These are phyloP conservation scores for Arthrobotrys sphaeroides DNA, from an alignment of 2,329 filamentous ascomycete genomes.

Conservation along the genomic window DNA sequence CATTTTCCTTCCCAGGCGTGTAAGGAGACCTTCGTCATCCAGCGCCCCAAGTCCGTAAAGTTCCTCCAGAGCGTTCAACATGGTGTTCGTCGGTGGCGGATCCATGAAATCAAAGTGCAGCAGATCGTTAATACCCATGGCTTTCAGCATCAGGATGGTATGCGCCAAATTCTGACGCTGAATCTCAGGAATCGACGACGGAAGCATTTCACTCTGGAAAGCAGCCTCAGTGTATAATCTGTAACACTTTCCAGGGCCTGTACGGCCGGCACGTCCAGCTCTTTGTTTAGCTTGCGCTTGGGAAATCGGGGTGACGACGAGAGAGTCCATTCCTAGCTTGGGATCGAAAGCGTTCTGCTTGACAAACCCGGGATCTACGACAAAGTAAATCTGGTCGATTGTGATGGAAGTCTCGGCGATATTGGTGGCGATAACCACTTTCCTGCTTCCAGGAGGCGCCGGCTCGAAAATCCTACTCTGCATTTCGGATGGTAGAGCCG, in stretches of 20 bases:
- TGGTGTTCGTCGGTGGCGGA: slow-evolving; percentile 94
- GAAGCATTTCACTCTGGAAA: slow-evolving; percentile 95
- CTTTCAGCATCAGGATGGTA: slow-evolving; percentile 97
- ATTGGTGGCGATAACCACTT: slow-evolving; percentile 97
- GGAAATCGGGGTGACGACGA: slow-evolving; percentile 94
- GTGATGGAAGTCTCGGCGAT: slow-evolving; percentile 98
- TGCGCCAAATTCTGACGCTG: slow-evolving; percentile 91
- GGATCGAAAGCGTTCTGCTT: slow-evolving; percentile 98
- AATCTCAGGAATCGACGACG: slow-evolving; percentile 94
- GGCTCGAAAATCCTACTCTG: slow-evolving; percentile 95
- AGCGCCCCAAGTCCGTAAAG: slow-evolving; percentile 90
- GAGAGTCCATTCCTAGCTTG: slow-evolving; percentile 95
- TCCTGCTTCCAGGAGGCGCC: slow-evolving; percentile 82
- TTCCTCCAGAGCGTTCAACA: slow-evolving; percentile 95
- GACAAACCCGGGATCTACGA: slow-evolving; percentile 95
- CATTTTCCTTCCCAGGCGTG: slow-evolving; percentile 93
- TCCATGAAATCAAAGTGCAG: slow-evolving; percentile 99
- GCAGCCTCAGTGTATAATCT: slow-evolving; percentile 93
- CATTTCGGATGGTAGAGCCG: slow-evolving; percentile 89
- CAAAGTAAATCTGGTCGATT: slow-evolving; percentile 97
- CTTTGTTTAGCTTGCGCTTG: slow-evolving; percentile 96
- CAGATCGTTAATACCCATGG: slow-evolving; percentile 98
- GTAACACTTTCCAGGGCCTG: slow-evolving; percentile 95
- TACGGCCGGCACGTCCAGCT: slow-evolving; percentile 89
- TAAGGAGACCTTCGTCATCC: slow-evolving; percentile 93